These are phyloP conservation scores for Dactylellina cionopaga DNA, from an alignment of 2,329 filamentous ascomycete genomes.

Conservation along the genomic window DNA sequence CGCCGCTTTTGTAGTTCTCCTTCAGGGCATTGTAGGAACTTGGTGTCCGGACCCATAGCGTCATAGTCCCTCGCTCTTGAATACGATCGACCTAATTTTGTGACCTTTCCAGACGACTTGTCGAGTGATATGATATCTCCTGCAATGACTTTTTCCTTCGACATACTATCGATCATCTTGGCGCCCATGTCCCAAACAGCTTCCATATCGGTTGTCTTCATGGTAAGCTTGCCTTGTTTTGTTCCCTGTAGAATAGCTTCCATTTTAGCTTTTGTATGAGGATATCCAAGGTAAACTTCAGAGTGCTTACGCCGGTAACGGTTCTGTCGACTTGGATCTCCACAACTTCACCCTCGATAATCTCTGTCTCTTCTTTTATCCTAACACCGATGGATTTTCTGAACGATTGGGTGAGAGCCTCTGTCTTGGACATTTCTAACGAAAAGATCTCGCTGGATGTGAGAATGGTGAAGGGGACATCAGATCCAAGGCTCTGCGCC, in stretches of 20 bases:
- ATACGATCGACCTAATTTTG: constrained; percentile 93
- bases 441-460: constrained; percentile 98
- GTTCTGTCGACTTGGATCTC: constrained; percentile 98
- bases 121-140: constrained; percentile 98
- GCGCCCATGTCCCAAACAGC: constrained; percentile 99
- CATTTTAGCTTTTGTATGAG: constrained; percentile 99
- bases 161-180: constrained; percentile 99
- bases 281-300: constrained; percentile 94
- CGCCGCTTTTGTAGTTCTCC: constrained; percentile 97
- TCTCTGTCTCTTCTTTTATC: constrained; percentile 98
- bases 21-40: constrained; percentile 93
- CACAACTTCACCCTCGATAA: constrained; percentile 98
- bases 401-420: constrained; percentile 98
- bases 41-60: constrained; percentile 94
- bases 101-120: constrained; percentile 97
- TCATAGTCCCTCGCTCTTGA: constrained; percentile 97
- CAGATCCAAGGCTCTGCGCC: constrained; percentile 91
- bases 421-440: constrained; percentile 98
- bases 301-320: constrained; percentile 76
- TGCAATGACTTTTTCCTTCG: constrained; percentile 98
- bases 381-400: constrained; percentile 97
- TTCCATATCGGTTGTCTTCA: constrained; percentile 99
- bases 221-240: constrained; percentile 98
- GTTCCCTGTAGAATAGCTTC: constrained; percentile 73
- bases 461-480: constrained; percentile 95